Conservation (phyloP, 2,329 filamentous ascomycete species). For the Dothiorella sarmentorum region DNA sequence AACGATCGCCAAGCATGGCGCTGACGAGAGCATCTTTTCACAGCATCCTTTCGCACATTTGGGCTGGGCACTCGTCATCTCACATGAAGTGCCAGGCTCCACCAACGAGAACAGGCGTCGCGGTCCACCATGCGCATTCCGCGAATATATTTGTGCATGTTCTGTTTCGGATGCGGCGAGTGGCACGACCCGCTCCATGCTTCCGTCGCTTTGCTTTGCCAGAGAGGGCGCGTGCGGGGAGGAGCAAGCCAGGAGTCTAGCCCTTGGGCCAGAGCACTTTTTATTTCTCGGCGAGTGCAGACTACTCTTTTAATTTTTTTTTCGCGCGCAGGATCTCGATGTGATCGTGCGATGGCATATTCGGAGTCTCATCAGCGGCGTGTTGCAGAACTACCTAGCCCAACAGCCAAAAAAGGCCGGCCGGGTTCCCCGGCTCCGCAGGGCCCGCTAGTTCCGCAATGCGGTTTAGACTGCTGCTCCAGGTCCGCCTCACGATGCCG, state of each 20-base stretch:
- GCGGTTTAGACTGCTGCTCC: conserved; percentile 1
- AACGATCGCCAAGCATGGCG: neutral
- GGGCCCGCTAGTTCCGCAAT: neutral
- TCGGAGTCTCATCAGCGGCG: conserved; percentile 12
- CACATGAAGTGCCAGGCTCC: neutral
- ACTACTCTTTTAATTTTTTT: no score
- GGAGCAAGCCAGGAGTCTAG: neutral
- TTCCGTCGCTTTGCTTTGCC: neutral
- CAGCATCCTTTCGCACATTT: neutral
- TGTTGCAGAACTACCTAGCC: conserved; percentile 10
- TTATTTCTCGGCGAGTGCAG: conserved; percentile 3
- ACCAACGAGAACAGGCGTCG: neutral
- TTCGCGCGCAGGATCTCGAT: neutral
- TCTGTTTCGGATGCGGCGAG: conserved; percentile 6
- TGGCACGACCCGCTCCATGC: neutral
- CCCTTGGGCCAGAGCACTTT: no score
- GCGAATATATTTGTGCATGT: neutral
- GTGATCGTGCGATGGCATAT: conserved; percentile 6
- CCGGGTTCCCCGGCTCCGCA: conserved; percentile 10
- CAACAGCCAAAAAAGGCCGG: conserved; percentile 9
- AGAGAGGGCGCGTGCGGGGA: neutral
- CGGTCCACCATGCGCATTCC: conserved; percentile 7
- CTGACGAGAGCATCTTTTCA: conserved; percentile 5
- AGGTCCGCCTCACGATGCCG: conserved; percentile 5
- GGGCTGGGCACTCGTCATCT: conserved; percentile 1